Evolutionary conservation across 257 asterid species (phyloP), one percentile per base, ranked within the genome.

Genomic region (Cordia subcordata): DNA sequence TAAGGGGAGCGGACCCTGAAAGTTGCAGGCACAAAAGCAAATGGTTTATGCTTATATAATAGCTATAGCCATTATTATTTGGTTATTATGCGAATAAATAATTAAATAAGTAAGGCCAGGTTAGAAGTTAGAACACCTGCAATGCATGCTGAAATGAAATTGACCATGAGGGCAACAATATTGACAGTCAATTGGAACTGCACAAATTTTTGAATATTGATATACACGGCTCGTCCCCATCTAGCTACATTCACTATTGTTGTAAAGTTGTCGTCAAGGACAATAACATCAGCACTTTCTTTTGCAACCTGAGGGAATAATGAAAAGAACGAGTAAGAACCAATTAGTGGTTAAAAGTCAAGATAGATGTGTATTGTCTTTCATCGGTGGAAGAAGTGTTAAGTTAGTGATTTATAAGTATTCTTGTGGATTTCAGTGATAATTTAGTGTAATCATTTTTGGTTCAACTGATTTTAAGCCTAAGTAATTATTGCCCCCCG

Each of bases 221-320:
- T 89, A 74, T 93, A 93, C 60, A 89, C 99, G 14, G 99, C 65
- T 17, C 99, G 95, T 42, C 99, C 99, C 99, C 97, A 89, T 73
- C 78, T 89, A 17, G 94, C 99, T 8, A 93, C 97, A 32, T 85
- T 93, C 22, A 93, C 99, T 17, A 93, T 89, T 45, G 99, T 93
- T 50, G 95, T 62, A 70, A 93, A 93, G 74, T 89, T 93, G 85
- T 93, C 97, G 22, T 93, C 99, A 75, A 93, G 62, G 68, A 93
- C 96, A 47, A 93, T 85, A 68, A 93, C 95, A 70, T 89, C 97
- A 8, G 97, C 97, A 57, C 95, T 89, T 86, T 85, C 99, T 75
- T 93, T 93, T 3, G 99, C 99, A 64, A 93, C 99, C 99, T 93
- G 84, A 60, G 18, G 50, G 55, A 23, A 54, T 39, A 33, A 55